These are phyloP conservation scores for Elsinoe ampelina DNA, from an alignment of 2,329 filamentous ascomycete species.

Conservation along the genomic window DNA sequence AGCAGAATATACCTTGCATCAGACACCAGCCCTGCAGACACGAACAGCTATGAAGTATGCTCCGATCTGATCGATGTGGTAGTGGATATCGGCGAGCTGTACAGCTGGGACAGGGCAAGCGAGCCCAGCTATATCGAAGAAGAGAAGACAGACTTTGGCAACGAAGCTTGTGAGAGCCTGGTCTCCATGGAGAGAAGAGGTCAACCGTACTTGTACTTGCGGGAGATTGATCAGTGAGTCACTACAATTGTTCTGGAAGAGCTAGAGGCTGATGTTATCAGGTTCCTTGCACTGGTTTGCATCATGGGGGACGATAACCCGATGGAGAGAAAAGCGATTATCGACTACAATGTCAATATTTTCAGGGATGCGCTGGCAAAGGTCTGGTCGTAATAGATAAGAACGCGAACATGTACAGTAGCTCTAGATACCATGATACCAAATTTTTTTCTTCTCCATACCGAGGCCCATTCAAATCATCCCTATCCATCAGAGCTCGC, in stretches of 20 bases:
- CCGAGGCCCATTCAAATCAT: not conserved
- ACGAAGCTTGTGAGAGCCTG: constrained; percentile 51
- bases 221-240: constrained; percentile 58
- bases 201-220: constrained; percentile 52
- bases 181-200: constrained; percentile 52
- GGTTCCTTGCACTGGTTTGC: constrained; percentile 71
- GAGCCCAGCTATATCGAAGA: constrained; percentile 15
- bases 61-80: constrained; percentile 98
- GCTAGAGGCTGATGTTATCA: constrained; percentile 22
- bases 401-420: not conserved
- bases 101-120: constrained; percentile 55
- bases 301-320: constrained; percentile 76
- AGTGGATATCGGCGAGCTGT: constrained; percentile 92
- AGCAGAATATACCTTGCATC: constrained; percentile 99
- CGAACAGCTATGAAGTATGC: constrained; percentile 95
- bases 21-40: constrained; percentile 84
- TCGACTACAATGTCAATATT: constrained; percentile 79
- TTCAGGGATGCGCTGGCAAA: constrained; percentile 70
- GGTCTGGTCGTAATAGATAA: constrained; percentile 50
- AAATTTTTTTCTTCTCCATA: not conserved
- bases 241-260: not conserved
- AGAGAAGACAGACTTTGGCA: constrained; percentile 30
- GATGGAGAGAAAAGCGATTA: constrained; percentile 72
- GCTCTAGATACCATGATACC: not conserved
- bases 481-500: not conserved